Conservation (phyloP, 345 rosid genomes). For the Xanthoceras sorbifolium region DNA sequence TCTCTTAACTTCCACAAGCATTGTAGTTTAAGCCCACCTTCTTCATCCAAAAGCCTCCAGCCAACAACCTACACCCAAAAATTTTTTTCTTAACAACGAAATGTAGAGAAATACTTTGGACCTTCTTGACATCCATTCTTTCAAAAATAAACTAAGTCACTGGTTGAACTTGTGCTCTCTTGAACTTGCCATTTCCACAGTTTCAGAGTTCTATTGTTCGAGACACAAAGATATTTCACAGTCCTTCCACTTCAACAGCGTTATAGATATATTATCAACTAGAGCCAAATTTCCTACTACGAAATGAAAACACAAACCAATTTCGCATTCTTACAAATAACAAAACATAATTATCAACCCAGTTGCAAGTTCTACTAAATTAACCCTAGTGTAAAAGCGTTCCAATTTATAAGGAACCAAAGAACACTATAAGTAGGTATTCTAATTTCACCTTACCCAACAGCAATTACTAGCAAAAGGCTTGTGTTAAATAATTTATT, state of each 20-base stretch:
- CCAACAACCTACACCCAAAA: slow-evolving; percentile 60
- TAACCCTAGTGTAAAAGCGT: neutral
- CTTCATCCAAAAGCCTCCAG: slow-evolving; percentile 84
- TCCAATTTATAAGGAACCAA: neutral
- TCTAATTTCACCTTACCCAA: neutral
- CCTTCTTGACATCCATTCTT: neutral
- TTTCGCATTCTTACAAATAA: neutral
- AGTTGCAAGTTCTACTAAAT: neutral
- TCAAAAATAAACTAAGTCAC: neutral
- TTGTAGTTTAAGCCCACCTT: slow-evolving; percentile 66
- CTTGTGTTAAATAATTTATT: neutral
- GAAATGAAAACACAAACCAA: neutral
- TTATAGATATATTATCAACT: neutral
- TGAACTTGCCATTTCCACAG: slow-evolving; percentile 1
- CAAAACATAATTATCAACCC: neutral
- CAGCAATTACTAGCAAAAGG: too few relatives aligned
- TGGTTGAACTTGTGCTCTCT: neutral
- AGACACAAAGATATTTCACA: neutral
- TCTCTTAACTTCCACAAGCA: slow-evolving; percentile 92
- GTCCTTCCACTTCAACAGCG: neutral
- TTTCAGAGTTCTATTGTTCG: neutral
- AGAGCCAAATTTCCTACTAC: neutral
- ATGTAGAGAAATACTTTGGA: neutral
- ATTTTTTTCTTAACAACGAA: neutral
- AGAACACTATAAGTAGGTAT: neutral